Percentiles rank a stretch among this genome's conserved stretches.
Evolutionary conservation across 1,284 basidiomycete genomes (phyloP).

Genomic region (Tetrapyrgos nigripes): DNA sequence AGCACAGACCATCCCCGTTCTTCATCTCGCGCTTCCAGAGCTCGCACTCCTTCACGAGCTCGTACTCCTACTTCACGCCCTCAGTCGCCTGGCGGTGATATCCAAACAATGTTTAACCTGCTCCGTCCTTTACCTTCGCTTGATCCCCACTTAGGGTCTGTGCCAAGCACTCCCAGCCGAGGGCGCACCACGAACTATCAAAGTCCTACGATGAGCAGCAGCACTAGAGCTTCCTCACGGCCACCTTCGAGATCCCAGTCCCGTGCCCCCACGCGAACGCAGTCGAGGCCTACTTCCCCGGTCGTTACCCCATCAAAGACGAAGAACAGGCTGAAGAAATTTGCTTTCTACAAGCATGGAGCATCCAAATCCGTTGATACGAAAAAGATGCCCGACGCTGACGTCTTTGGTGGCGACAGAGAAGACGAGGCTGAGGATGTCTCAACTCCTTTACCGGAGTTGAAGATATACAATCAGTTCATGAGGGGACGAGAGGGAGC

Average conservation of each 20-base stretch:
- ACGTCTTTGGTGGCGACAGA: not conserved
- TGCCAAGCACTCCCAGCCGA: not conserved
- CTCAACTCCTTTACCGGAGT: not conserved
- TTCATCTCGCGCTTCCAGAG: not conserved
- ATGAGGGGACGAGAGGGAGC: conserved; percentile 1
- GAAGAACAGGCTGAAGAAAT: conserved; percentile 1
- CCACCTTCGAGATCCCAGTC: too few relatives aligned
- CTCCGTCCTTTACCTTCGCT: not conserved
- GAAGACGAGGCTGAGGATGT: not conserved
- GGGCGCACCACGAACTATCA: not conserved
- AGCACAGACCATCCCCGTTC: not conserved
- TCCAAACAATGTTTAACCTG: not conserved
- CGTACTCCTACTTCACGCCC: not conserved
- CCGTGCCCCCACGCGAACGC: too few relatives aligned
- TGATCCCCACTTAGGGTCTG: not conserved
- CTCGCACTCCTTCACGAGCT: not conserved
- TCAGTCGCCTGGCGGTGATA: not conserved
- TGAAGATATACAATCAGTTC: conserved; percentile 14
- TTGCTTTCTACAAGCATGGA: conserved; percentile 1
- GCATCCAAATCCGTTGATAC: not conserved
- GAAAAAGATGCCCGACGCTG: not conserved
- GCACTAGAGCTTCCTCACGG: not conserved
- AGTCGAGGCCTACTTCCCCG: not conserved
- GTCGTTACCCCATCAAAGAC: not conserved
- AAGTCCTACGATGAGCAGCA: not conserved